These are phyloP conservation scores for Cryptococcus sp. DNA, from an alignment of 1,284 basidiomycete species.

Conservation along the genomic window DNA sequence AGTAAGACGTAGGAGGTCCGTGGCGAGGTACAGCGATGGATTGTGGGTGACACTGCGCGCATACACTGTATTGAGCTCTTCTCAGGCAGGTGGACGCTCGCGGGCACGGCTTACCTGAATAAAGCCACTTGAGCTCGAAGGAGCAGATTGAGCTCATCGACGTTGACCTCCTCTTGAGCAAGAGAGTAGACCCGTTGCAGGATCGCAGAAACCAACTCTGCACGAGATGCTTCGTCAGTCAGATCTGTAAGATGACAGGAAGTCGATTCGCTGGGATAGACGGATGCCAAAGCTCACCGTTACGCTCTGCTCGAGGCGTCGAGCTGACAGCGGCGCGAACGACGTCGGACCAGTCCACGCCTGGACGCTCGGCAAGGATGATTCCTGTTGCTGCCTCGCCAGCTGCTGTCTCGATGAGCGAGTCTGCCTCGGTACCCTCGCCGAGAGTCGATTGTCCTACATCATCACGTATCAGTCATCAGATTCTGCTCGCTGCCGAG, in stretches of 20 bases:
- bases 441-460: slow-evolving; percentile 6
- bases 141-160: slow-evolving; percentile 27
- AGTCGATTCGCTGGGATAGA: not conserved
- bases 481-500: too few relatives aligned
- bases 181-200: slow-evolving; percentile 5
- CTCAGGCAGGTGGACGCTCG: not conserved
- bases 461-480: too few relatives aligned
- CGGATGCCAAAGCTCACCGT: slow-evolving; percentile 12
- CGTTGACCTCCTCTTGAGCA: slow-evolving; percentile 9
- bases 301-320: slow-evolving; percentile 4
- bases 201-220: slow-evolving; percentile 19
- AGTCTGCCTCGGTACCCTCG: not conserved
- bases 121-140: slow-evolving; percentile 37
- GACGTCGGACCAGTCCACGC: slow-evolving; percentile 39
- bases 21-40: slow-evolving; percentile 21
- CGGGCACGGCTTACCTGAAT: slow-evolving; percentile 22
- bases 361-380: slow-evolving; percentile 33
- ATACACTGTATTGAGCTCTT: not conserved
- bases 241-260: not conserved
- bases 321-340: slow-evolving; percentile 31
- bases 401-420: slow-evolving; percentile 10
- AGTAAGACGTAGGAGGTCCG: slow-evolving; percentile 35
- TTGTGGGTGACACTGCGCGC: slow-evolving; percentile 23
- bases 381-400: slow-evolving; percentile 27
- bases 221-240: not conserved